These are phyloP conservation scores for Heteromeles arbutifolia DNA, from an alignment of 306 rosid species.

Conservation along the genomic window DNA sequence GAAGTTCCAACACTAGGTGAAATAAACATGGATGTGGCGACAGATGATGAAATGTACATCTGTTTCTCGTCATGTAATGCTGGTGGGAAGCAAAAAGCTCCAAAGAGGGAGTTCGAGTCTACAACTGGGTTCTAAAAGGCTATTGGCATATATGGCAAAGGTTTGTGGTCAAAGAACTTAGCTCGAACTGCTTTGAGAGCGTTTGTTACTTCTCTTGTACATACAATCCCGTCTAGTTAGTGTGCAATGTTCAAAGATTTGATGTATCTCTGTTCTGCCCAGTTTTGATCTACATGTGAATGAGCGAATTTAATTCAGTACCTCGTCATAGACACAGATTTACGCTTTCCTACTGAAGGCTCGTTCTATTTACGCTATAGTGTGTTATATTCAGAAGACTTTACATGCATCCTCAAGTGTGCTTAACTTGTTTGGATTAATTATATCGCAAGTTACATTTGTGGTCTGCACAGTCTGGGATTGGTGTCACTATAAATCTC, in stretches of 20 bases:
- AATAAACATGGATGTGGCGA: not conserved
- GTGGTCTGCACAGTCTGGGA: not conserved
- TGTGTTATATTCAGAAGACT: not conserved
- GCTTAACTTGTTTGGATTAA: not conserved
- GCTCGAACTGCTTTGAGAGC: not conserved
- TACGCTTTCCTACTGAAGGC: not conserved
- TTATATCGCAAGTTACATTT: not conserved
- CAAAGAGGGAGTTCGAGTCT: constrained; percentile 28
- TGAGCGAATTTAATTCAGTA: not conserved
- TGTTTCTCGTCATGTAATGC: constrained; percentile 9
- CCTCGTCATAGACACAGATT: not conserved
- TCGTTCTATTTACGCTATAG: too few relatives aligned
- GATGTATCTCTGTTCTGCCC: constrained; percentile 12
- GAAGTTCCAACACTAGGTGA: constrained; percentile 37
- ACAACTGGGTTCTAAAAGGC: constrained; percentile 6
- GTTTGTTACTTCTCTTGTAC: not conserved
- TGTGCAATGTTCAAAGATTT: constrained; percentile 2
- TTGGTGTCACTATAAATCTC: too few relatives aligned
- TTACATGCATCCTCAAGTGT: not conserved
- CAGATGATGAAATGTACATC: not conserved
- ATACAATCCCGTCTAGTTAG: constrained; percentile 8
- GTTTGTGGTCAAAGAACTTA: not conserved
- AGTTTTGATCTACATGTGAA: constrained; percentile 25
- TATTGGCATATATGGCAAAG: not conserved
- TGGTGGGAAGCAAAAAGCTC: constrained; percentile 16